Evolutionary conservation across 306 rosid genomes (phyloP).

Genomic region (Aeschynomene evenia): DNA sequence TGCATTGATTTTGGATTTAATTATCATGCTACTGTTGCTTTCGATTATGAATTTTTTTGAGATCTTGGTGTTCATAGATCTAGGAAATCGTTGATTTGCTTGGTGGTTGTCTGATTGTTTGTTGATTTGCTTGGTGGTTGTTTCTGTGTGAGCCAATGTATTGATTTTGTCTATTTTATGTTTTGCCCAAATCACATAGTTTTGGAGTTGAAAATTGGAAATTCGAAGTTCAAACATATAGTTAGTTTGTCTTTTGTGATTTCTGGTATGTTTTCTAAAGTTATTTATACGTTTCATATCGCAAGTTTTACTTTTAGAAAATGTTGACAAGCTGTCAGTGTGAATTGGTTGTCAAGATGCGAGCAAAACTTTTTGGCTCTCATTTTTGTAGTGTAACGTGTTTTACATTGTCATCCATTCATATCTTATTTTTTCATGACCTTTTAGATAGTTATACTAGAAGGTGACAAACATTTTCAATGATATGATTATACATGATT

Average conservation of each 20-base stretch:
- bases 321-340: neutral
- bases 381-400: neutral
- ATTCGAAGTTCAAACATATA: too few relatives aligned
- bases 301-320: neutral
- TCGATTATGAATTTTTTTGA: neutral
- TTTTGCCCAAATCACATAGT: too few relatives aligned
- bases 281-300: neutral
- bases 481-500: neutral
- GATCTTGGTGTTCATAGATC: neutral
- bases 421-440: neutral
- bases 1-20: neutral
- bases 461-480: neutral
- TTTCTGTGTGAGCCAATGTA: neutral
- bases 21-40: neutral
- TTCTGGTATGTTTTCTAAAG: neutral
- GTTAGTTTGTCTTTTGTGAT: neutral
- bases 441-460: neutral
- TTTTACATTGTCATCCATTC: neutral
- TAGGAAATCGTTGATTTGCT: neutral
- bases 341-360: neutral
- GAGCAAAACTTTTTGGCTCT: neutral
- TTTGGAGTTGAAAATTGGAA: too few relatives aligned
- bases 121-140: neutral
- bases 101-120: too few relatives aligned
- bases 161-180: too few relatives aligned